Evolutionary conservation across 192 early-diverging fungal species (phyloP).

Genomic region (Backusella circina): DNA sequence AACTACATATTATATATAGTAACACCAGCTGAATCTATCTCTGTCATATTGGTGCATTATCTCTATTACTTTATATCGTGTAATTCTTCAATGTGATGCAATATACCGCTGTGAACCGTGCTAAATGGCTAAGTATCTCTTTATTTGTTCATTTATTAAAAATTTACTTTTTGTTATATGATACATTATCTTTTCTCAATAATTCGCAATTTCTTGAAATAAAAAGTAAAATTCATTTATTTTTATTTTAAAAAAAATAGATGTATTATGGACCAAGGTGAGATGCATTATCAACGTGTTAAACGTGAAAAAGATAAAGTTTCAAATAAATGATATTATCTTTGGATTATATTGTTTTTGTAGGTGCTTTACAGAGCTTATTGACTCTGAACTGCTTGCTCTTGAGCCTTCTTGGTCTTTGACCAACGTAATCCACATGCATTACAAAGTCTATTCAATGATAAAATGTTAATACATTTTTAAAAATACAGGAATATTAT

Average conservation of each 20-base stretch:
- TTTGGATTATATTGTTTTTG: not conserved
- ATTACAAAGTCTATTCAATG: conserved; percentile 42
- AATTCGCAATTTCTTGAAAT: too few relatives aligned
- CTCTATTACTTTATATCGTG: too few relatives aligned
- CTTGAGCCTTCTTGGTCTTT: conserved; percentile 19
- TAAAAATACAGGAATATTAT: not conserved
- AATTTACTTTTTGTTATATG: too few relatives aligned
- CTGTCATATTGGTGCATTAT: too few relatives aligned
- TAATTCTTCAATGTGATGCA: too few relatives aligned
- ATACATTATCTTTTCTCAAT: too few relatives aligned
- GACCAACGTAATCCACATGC: conserved; percentile 51
- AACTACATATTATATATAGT: too few relatives aligned
- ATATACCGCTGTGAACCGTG: too few relatives aligned
- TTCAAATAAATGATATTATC: not conserved
- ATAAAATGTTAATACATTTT: not conserved
- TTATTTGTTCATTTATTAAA: too few relatives aligned
- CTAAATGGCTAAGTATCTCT: too few relatives aligned
- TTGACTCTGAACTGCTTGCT: not conserved
- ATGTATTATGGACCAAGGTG: not conserved
- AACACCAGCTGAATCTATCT: too few relatives aligned
- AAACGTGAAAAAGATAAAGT: not conserved
- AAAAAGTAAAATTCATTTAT: not conserved
- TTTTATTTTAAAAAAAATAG: not conserved
- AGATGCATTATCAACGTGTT: not conserved
- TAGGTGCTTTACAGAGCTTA: not conserved